Percentiles rank a stretch among this genome's conserved stretches.
phyloP scores from a whole-genome alignment of 257 asterid genomes.

The Salvia splendens region DNA sequence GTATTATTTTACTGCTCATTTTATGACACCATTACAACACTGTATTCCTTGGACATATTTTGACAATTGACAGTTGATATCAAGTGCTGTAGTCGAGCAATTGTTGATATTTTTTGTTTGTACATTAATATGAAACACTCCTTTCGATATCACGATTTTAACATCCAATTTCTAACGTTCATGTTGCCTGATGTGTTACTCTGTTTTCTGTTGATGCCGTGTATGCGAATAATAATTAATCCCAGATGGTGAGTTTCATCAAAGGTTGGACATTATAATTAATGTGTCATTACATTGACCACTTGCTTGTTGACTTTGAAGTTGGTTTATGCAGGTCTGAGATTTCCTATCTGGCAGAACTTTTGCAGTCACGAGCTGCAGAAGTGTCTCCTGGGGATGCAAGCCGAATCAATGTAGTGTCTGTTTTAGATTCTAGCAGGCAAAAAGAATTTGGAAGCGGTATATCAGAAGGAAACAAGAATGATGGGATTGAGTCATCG shows the following conservation, averaged over 20 bases:
- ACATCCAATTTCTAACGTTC: background rate
- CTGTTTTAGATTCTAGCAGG: constrained; percentile 42
- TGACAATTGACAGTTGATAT: no score
- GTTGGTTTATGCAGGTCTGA: constrained; percentile 64
- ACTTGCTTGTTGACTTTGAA: background rate
- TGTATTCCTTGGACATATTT: no score
- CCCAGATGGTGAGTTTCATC: background rate
- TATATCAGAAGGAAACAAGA: constrained; percentile 40
- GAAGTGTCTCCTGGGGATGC: constrained; percentile 41
- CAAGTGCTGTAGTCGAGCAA: no score
- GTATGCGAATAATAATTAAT: background rate
- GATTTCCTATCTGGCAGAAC: constrained; percentile 63
- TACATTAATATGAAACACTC: no score
- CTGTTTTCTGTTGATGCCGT: background rate
- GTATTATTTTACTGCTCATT: no score
- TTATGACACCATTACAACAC: no score
- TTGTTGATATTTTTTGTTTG: no score
- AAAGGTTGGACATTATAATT: background rate
- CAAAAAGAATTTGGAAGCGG: constrained; percentile 39
- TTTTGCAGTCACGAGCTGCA: constrained; percentile 69
- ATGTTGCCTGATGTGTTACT: background rate
- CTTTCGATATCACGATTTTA: no score
- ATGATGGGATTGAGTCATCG: constrained; percentile 38
- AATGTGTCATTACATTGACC: background rate
- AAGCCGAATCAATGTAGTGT: constrained; percentile 32